Evolutionary conservation across 164 flowering plant species (phyloP).

Genomic region (Akebia trifoliata): DNA sequence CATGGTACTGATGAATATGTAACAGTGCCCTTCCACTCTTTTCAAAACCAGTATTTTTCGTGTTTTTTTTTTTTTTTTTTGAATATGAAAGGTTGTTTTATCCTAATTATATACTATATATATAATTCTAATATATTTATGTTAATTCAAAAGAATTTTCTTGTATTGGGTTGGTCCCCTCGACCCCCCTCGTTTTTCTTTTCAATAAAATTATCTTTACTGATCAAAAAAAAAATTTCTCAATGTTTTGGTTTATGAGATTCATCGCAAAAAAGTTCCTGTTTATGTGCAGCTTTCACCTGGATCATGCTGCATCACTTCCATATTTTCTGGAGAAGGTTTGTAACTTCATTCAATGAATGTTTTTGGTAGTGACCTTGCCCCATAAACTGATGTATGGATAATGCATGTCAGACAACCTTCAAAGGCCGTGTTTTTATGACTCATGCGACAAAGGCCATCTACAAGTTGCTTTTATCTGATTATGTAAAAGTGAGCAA

Average conservation of each 20-base stretch:
- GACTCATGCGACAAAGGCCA: slow-evolving; percentile 66
- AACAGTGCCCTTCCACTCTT: no score
- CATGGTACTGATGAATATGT: no score
- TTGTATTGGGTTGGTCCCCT: no score
- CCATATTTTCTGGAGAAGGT: slow-evolving; percentile 97
- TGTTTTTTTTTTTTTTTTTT: no score
- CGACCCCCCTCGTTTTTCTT: no score
- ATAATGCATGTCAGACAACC: slow-evolving; percentile 58
- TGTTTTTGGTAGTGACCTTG: not conserved
- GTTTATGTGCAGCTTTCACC: slow-evolving; percentile 71
- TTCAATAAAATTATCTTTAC: no score
- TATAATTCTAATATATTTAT: no score
- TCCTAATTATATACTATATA: no score
- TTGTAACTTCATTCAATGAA: slow-evolving; percentile 8
- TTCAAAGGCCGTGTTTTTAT: slow-evolving; percentile 82
- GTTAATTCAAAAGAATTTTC: no score
- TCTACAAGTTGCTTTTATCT: slow-evolving; percentile 55
- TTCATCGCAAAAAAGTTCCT: slow-evolving; percentile 30
- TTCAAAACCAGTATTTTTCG: no score
- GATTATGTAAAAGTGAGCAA: slow-evolving; percentile 43
- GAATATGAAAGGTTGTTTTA: no score
- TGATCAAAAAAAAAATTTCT: no score
- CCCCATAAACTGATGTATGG: slow-evolving; percentile 6
- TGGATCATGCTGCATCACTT: slow-evolving; percentile 98
- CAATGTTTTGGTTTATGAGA: not conserved